phyloP scores from a whole-genome alignment of 176 grass and related monocot genomes.

The Eremochloa ophiuroides region DNA sequence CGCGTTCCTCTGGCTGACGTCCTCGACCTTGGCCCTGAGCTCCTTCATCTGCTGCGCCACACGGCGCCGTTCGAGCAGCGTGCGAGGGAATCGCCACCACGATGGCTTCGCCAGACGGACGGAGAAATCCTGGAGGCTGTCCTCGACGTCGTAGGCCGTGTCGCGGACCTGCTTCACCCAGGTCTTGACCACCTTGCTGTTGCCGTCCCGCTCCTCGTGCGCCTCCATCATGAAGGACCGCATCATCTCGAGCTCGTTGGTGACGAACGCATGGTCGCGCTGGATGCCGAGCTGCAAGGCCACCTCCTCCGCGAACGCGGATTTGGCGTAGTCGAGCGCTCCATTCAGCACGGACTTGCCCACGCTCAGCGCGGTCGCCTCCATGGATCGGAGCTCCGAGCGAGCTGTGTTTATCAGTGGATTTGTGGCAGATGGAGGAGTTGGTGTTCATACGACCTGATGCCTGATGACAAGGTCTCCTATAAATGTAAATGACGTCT shows the following conservation, averaged over 20 bases:
- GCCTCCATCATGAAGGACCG: neutral
- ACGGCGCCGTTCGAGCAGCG: neutral
- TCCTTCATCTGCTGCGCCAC: neutral
- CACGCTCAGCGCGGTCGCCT: neutral
- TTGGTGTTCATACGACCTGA: too few relatives aligned
- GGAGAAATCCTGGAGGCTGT: neutral
- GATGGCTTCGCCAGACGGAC: neutral
- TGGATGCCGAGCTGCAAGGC: conserved; percentile 1
- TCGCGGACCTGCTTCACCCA: neutral
- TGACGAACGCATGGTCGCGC: neutral
- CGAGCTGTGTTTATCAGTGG: too few relatives aligned
- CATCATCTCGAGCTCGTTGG: neutral
- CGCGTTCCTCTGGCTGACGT: conserved; percentile 8
- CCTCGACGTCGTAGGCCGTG: neutral
- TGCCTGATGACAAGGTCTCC: too few relatives aligned
- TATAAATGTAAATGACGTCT: too few relatives aligned
- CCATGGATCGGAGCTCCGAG: neutral
- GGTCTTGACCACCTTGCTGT: neutral
- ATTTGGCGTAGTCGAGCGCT: neutral
- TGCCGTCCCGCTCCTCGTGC: neutral
- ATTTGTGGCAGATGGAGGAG: neutral
- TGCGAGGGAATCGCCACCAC: neutral
- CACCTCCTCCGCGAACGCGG: neutral
- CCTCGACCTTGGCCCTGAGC: conserved; percentile 11
- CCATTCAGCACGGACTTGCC: neutral